A percentile compares a stretch with the other conserved stretches of the same genome.
Conservation (phyloP, 768 basidiomycete species). For the Pleurotus sapidus region DNA sequence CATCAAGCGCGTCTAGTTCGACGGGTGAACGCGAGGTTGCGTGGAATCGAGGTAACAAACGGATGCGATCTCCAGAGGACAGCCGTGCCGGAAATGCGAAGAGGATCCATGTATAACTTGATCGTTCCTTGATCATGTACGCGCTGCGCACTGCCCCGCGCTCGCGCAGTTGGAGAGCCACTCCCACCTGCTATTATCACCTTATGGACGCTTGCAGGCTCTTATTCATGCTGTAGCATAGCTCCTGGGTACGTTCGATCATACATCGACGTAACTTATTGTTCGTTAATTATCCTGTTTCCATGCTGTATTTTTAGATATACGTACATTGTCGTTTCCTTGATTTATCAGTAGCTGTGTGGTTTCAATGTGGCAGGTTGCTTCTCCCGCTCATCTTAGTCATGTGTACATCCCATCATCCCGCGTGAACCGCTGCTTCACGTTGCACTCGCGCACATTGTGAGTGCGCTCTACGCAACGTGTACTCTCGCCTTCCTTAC, state of each 20-base stretch:
- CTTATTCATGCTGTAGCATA: slow-evolving; percentile 4
- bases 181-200: no score
- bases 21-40: slow-evolving; percentile 10
- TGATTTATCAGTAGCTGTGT: no score
- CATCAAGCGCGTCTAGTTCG: slow-evolving; percentile 11
- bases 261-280: not conserved
- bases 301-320: slow-evolving; percentile 7
- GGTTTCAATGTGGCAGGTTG: no score
- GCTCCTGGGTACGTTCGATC: not conserved
- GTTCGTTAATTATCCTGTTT: slow-evolving; percentile 1
- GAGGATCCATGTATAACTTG: slow-evolving; percentile 10
- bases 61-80: slow-evolving; percentile 19
- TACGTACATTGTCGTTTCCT: not conserved
- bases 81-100: slow-evolving; percentile 17
- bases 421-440: no score
- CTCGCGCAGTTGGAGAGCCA: no score
- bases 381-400: no score
- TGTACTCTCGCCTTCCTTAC: no score
- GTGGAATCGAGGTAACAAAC: slow-evolving; percentile 20
- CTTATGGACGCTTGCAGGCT: not conserved
- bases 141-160: no score
- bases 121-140: not conserved
- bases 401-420: no score
- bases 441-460: no score
- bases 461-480: no score